A percentile compares a stretch with the other conserved stretches of the same genome.
These are phyloP conservation scores for Cucumis hystrix DNA, from an alignment of 306 rosid genomes.

Conservation along the genomic window DNA sequence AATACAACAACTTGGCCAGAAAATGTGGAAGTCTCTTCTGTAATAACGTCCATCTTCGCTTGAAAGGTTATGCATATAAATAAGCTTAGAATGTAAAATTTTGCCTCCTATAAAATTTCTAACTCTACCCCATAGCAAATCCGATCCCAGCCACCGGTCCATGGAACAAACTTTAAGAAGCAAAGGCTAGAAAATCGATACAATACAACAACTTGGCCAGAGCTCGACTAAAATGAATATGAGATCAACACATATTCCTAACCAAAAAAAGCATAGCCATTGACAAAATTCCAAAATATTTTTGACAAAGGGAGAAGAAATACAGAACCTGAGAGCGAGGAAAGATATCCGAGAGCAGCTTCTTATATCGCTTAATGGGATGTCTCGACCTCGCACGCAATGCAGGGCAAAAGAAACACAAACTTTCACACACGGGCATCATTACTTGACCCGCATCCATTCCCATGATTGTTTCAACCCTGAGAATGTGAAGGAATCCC, in stretches of 20 bases:
- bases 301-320: not conserved
- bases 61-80: not conserved
- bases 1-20: not conserved
- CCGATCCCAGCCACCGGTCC: not conserved
- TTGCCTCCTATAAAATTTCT: not conserved
- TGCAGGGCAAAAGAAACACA: conserved; percentile 71
- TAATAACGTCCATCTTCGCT: not conserved
- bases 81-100: not conserved
- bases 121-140: not conserved
- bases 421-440: conserved; percentile 56
- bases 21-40: not conserved
- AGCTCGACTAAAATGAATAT: not conserved
- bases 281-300: not conserved
- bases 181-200: not conserved
- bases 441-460: conserved; percentile 51
- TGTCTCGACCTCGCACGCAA: conserved; percentile 65
- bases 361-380: conserved; percentile 75
- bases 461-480: conserved; percentile 15
- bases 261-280: not conserved
- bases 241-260: not conserved
- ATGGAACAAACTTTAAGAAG: not conserved
- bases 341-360: conserved; percentile 60
- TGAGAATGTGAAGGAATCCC: not conserved
- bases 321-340: conserved; percentile 45
- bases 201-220: not conserved